Evolutionary conservation across 1,284 basidiomycete genomes (phyloP).

Genomic region (Puccinia polysora): DNA sequence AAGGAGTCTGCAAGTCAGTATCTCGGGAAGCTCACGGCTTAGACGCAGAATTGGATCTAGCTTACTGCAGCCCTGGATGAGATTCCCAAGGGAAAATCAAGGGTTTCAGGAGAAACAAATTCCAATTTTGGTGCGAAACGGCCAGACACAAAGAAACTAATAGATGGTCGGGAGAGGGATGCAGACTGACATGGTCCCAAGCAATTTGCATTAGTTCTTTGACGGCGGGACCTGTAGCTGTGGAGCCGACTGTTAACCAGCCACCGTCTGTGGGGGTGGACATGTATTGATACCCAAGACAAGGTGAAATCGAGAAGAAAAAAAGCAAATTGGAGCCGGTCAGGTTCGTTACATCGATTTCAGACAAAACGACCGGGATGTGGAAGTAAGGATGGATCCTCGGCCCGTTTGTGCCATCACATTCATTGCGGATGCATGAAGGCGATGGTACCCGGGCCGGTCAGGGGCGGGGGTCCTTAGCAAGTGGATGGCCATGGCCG

Average conservation of each 20-base stretch:
- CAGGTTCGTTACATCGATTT: not conserved
- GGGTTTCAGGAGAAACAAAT: not conserved
- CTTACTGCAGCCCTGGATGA: slow-evolving; percentile 42
- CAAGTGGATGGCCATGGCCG: too few relatives aligned
- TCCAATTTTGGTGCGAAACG: not conserved
- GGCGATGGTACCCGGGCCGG: too few relatives aligned
- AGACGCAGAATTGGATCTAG: not conserved
- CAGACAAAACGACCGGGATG: too few relatives aligned
- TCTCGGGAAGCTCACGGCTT: not conserved
- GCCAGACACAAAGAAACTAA: not conserved
- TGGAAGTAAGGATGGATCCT: slow-evolving; percentile 17
- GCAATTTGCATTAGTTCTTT: slow-evolving; percentile 59
- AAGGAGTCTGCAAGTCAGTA: slow-evolving; percentile 19
- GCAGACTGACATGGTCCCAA: slow-evolving; percentile 56
- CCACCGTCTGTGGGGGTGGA: slow-evolving; percentile 31
- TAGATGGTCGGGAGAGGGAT: not conserved
- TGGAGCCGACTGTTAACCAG: slow-evolving; percentile 62
- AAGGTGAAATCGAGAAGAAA: not conserved
- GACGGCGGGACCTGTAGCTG: slow-evolving; percentile 67
- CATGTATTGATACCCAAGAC: not conserved
- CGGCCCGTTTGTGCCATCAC: not conserved
- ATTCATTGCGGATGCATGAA: not conserved
- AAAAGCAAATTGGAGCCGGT: not conserved
- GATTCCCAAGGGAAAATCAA: not conserved
- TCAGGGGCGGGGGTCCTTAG: too few relatives aligned